Evolutionary conservation across 208 protist species (phyloP), one percentile per base, ranked within the genome.

Genomic region (Trypanosoma brucei): DNA sequence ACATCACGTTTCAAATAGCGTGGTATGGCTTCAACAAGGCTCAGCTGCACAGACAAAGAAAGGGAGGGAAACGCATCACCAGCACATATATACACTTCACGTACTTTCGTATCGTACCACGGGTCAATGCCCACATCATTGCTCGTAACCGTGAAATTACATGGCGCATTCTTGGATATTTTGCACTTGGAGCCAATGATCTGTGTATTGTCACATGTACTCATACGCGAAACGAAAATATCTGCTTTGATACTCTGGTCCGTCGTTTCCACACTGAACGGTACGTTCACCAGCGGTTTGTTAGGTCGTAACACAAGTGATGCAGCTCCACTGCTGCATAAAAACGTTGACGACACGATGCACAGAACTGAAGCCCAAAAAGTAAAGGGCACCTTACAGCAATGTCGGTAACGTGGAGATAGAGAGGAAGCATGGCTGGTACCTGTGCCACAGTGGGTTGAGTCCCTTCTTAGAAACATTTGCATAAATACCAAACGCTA

Each of bases 61-160:
- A 53, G 52, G 0, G 38, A 57, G 36, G 33, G 38, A 56, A 63
- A 58, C 37, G 59, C 34, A 13, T 65, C 73, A 44, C 69, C 81
- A 40, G 76, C 79, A 58, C 80, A 91, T 66, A 80, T 75, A 68
- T 79, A 83, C 49, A 85, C 49, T 33, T 46, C 6, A n/a, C 76
- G 76, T n/a, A 79, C 73, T 9, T 65, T 54, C 2, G 22, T n/a
- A 0, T 71, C 60, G 42, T 68, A 69, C 46, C 59, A 46, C 13
- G 68, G 36, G 56, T 63, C 59, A 11, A 86, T 36, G 36, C 34
- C 57, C 2, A 87, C 14, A 22, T 66, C 65, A 3, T 46, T 35
- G 9, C 50, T 39, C 3, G 65, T 76, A 37, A 87, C 61, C 34
- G 60, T 83, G 68, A 87, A 90, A 5, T 72, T 46, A 57, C 78